phyloP scores from a whole-genome alignment of 371 early-diverging fungal genomes.

The Apophysomyces elegans region DNA sequence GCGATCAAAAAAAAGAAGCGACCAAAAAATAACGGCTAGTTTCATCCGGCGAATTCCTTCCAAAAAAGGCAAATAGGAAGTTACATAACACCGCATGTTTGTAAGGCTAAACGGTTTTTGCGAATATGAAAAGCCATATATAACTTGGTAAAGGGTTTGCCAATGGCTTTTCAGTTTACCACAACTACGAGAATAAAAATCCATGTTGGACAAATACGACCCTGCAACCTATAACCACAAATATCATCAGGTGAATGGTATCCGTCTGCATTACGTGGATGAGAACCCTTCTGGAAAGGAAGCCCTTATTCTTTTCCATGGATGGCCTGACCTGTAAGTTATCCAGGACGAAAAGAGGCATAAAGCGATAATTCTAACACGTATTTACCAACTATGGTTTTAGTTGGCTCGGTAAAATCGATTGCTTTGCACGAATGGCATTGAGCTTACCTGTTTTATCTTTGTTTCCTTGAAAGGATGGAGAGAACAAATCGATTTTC shows the following conservation, averaged over 20 bases:
- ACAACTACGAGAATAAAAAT: neutral
- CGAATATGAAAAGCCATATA: neutral
- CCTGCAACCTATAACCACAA: constrained; percentile 52
- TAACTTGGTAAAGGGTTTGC: neutral
- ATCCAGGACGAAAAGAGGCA: neutral
- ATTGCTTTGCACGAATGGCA: neutral
- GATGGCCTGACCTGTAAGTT: constrained; percentile 72
- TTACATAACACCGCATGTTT: neutral
- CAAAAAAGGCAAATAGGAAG: neutral
- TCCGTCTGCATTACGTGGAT: constrained; percentile 69
- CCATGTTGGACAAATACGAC: constrained; percentile 38
- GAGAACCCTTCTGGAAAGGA: constrained; percentile 57
- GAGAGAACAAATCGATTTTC: constrained; percentile 73
- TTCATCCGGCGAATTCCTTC: neutral
- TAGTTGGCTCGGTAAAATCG: constrained; percentile 20
- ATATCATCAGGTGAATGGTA: constrained; percentile 46
- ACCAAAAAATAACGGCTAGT: too few species aligned
- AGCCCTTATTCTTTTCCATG: constrained; percentile 65
- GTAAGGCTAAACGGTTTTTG: neutral
- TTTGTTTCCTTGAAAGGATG: constrained; percentile 50
- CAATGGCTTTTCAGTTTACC: neutral
- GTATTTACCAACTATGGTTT: neutral
- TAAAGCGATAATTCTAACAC: neutral
- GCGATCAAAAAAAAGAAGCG: too few species aligned
- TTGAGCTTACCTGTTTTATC: neutral